Evolutionary conservation across 2,329 filamentous ascomycete genomes (phyloP).

Genomic region (Emmonsiellopsis sp.): DNA sequence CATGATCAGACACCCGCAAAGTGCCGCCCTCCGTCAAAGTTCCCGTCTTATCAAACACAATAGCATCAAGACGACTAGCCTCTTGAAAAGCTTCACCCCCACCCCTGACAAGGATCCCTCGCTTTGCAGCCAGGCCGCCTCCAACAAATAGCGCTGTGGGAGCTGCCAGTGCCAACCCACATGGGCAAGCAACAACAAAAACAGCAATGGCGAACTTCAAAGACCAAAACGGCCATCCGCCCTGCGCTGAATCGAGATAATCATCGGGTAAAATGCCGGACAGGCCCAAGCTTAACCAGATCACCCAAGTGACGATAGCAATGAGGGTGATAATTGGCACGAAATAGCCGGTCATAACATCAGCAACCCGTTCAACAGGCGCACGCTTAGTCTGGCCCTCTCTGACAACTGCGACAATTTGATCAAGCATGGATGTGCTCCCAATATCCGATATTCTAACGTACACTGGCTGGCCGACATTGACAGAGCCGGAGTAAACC

Average conservation of each 20-base stretch:
- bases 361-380: slow-evolving; percentile 39
- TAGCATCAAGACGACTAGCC: slow-evolving; percentile 64
- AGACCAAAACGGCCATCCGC: slow-evolving; percentile 43
- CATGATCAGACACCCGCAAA: slow-evolving; percentile 45
- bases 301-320: slow-evolving; percentile 37
- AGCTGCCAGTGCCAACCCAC: slow-evolving; percentile 73
- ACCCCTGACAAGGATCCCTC: slow-evolving; percentile 74
- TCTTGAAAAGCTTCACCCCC: slow-evolving; percentile 81
- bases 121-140: slow-evolving; percentile 65
- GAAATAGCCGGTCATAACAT: slow-evolving; percentile 40
- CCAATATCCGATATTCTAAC: slow-evolving; percentile 36
- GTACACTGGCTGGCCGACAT: slow-evolving; percentile 36
- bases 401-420: slow-evolving; percentile 39
- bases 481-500: slow-evolving; percentile 39
- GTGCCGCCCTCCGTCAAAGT: slow-evolving; percentile 63
- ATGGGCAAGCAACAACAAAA: slow-evolving; percentile 80
- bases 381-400: slow-evolving; percentile 41
- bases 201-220: slow-evolving; percentile 67
- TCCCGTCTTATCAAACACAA: slow-evolving; percentile 85
- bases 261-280: slow-evolving; percentile 37
- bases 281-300: slow-evolving; percentile 37
- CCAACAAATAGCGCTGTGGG: slow-evolving; percentile 82
- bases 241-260: slow-evolving; percentile 41
- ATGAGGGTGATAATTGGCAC: slow-evolving; percentile 40
- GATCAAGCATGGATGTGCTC: slow-evolving; percentile 41